phyloP scores from a whole-genome alignment of 2,329 filamentous ascomycete genomes.

The Penicillium nordicum region DNA sequence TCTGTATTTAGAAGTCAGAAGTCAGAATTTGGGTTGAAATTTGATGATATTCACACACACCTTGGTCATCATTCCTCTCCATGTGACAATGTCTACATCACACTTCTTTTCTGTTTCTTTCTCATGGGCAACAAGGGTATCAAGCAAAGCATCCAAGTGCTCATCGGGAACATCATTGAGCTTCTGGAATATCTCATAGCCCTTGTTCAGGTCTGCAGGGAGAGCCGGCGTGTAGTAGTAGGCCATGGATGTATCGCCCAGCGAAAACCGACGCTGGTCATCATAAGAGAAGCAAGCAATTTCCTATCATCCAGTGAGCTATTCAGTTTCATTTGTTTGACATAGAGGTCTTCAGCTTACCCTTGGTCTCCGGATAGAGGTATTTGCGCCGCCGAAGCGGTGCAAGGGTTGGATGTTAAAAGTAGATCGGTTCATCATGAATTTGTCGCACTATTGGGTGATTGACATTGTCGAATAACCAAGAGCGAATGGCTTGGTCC shows the following conservation, averaged over 20 bases:
- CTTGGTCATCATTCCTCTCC: constrained; percentile 99
- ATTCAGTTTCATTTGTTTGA: not conserved
- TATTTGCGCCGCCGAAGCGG: constrained; percentile 64
- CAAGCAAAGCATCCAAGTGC: constrained; percentile 79
- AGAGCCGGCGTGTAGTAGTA: constrained; percentile 82
- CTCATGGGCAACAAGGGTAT: constrained; percentile 71
- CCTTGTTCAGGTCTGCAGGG: constrained; percentile 70
- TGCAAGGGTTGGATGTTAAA: constrained; percentile 69
- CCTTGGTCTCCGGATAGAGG: constrained; percentile 71
- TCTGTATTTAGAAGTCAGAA: constrained; percentile 48
- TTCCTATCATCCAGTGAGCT: constrained; percentile 57
- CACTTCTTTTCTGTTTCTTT: constrained; percentile 63
- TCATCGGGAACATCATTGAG: constrained; percentile 79
- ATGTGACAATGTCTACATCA: constrained; percentile 80
- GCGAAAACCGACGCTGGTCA: constrained; percentile 70
- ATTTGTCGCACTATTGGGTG: not conserved
- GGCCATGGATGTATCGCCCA: constrained; percentile 73
- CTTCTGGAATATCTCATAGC: constrained; percentile 78
- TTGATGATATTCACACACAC: constrained; percentile 44
- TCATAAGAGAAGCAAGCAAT: constrained; percentile 94
- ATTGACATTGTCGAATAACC: not conserved
- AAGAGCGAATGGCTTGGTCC: not conserved
- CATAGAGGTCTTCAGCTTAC: constrained; percentile 42
- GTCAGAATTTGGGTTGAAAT: not conserved
- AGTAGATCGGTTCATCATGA: constrained; percentile 32